A percentile compares a stretch with the other conserved stretches of the same genome.
Evolutionary conservation across 352 stramenopile species (phyloP).

Genomic region (Phytopythium ostracodes): DNA sequence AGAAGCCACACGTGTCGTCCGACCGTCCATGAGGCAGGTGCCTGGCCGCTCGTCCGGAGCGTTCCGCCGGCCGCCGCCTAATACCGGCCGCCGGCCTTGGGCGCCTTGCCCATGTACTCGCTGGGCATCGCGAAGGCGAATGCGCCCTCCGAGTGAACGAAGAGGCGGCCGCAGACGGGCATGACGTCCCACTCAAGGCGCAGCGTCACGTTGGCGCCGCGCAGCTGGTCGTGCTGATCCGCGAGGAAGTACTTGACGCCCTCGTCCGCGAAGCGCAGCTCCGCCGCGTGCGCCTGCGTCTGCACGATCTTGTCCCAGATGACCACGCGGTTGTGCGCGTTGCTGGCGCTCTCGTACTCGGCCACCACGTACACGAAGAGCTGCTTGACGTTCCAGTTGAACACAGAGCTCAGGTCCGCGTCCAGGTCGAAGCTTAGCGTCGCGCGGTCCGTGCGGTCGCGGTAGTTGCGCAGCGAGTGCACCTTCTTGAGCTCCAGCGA

Average conservation of each 20-base stretch:
- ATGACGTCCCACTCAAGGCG: constrained; percentile 85
- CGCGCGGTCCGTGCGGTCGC: constrained; percentile 72
- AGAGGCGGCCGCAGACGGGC: constrained; percentile 76
- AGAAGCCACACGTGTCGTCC: neutral
- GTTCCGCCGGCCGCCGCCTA: constrained; percentile 17
- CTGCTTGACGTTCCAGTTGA: constrained; percentile 91
- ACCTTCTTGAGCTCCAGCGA: constrained; percentile 60
- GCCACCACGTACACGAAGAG: constrained; percentile 87
- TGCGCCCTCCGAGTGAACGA: constrained; percentile 51
- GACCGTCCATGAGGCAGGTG: too few species aligned
- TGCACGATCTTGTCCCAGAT: constrained; percentile 85
- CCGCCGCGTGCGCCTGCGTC: constrained; percentile 42
- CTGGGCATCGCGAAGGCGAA: constrained; percentile 55
- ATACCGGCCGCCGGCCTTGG: constrained; percentile 28
- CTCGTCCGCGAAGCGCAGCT: constrained; percentile 55
- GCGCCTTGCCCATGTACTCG: constrained; percentile 66
- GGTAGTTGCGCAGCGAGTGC: constrained; percentile 81
- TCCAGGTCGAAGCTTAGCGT: constrained; percentile 83
- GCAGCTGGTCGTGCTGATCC: constrained; percentile 75
- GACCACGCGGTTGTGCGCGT: constrained; percentile 75
- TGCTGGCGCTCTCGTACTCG: constrained; percentile 68
- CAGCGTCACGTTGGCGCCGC: constrained; percentile 73
- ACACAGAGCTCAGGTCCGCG: constrained; percentile 82
- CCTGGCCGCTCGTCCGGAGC: neutral
- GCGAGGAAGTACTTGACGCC: constrained; percentile 82